phyloP scores from a whole-genome alignment of 768 basidiomycete genomes.

The Megacollybia marginata region DNA sequence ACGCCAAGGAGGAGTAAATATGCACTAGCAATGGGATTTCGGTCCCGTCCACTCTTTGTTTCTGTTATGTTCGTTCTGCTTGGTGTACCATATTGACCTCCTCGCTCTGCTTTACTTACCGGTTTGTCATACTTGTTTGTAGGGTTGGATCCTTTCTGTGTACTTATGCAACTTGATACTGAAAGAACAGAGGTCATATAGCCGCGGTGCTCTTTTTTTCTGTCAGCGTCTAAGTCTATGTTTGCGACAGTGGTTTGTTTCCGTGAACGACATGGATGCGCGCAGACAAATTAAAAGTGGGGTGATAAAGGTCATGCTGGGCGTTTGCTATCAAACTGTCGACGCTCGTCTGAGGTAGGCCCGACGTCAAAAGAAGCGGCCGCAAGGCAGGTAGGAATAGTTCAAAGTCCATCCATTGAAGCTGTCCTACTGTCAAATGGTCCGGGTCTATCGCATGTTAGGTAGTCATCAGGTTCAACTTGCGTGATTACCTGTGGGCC shows the following conservation, averaged over 20 bases:
- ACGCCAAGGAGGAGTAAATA: slow-evolving; percentile 32
- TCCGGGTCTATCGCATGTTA: slow-evolving; percentile 35
- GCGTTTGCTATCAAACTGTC: slow-evolving; percentile 53
- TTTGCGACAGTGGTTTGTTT: slow-evolving; percentile 14
- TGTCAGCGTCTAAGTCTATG: too few relatives aligned
- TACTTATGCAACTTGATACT: slow-evolving; percentile 41
- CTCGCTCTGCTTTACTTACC: background rate
- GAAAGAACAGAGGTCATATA: slow-evolving; percentile 54
- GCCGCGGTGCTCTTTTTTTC: slow-evolving; percentile 21
- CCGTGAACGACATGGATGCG: slow-evolving; percentile 58
- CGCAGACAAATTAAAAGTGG: slow-evolving; percentile 40
- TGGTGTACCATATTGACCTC: background rate
- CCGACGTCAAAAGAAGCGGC: slow-evolving; percentile 48
- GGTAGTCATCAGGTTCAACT: slow-evolving; percentile 3
- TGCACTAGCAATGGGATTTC: slow-evolving; percentile 27
- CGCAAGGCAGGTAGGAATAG: slow-evolving; percentile 55
- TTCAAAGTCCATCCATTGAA: slow-evolving; percentile 72
- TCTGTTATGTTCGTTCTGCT: background rate
- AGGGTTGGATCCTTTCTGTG: slow-evolving; percentile 42
- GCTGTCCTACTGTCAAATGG: slow-evolving; percentile 56
- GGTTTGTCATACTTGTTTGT: background rate
- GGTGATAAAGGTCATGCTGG: slow-evolving; percentile 59
- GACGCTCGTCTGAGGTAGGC: slow-evolving; percentile 45
- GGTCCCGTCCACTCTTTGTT: slow-evolving; percentile 43
- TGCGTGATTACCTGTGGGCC: slow-evolving; percentile 46